Conservation (phyloP, 495 filamentous ascomycete species). For the Penicillium pulvis region DNA sequence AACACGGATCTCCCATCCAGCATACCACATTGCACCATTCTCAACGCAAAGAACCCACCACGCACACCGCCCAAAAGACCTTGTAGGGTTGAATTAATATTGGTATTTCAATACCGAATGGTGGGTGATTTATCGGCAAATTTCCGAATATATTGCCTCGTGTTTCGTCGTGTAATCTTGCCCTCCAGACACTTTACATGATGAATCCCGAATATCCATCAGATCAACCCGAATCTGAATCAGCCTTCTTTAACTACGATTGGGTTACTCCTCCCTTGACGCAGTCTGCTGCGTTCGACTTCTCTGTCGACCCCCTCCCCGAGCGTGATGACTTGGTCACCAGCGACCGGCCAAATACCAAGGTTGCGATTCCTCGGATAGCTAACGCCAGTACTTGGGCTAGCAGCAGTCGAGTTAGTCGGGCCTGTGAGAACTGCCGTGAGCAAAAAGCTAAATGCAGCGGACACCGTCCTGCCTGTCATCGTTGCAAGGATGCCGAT, state of each 20-base stretch:
- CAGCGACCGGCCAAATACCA: conserved; percentile 31
- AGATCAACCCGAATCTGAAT: conserved; percentile 26
- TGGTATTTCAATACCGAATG: not conserved
- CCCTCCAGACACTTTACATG: conserved; percentile 4
- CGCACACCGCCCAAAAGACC: not conserved
- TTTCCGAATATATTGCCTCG: conserved; percentile 12
- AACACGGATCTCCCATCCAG: conserved; percentile 36
- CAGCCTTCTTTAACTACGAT: conserved; percentile 15
- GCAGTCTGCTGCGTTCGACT: conserved; percentile 4
- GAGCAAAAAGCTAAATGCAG: conserved; percentile 69
- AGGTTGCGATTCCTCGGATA: conserved; percentile 43
- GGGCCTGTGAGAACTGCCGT: conserved; percentile 73
- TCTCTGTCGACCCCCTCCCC: conserved; percentile 21
- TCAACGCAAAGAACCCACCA: not conserved
- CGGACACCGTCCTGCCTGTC: conserved; percentile 57
- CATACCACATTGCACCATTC: conserved; percentile 38
- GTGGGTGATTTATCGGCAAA: not conserved
- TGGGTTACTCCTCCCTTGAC: conserved; percentile 20
- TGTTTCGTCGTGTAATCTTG: conserved; percentile 10
- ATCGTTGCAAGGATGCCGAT: conserved; percentile 56
- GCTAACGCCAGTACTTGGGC: conserved; percentile 27
- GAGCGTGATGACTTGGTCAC: conserved; percentile 17
- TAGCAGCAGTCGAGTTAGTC: conserved; percentile 45
- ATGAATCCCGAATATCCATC: conserved; percentile 25
- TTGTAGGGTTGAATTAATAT: not conserved